phyloP scores from a whole-genome alignment of 2,329 filamentous ascomycete species.

The Colletotrichum eleusines region DNA sequence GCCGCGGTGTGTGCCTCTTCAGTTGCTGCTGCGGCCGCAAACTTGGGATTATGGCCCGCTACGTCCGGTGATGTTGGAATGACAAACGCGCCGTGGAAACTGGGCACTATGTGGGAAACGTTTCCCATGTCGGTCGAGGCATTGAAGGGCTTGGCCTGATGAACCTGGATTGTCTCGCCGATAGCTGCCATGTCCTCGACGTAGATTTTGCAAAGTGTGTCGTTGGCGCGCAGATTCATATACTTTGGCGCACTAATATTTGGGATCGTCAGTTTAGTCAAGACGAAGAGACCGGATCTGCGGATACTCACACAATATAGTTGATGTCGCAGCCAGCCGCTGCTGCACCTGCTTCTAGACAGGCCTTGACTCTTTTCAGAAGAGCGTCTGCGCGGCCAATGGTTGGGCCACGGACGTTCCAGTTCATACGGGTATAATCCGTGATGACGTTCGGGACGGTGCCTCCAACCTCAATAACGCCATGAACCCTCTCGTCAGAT shows the following conservation, averaged over 20 bases:
- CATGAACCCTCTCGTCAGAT: conserved; percentile 53
- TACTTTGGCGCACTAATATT: conserved; percentile 55
- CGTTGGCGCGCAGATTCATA: conserved; percentile 59
- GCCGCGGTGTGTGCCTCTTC: conserved; percentile 55
- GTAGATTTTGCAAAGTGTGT: conserved; percentile 58
- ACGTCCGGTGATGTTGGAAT: conserved; percentile 55
- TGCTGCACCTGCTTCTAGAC: conserved; percentile 51
- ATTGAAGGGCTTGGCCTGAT: conserved; percentile 52
- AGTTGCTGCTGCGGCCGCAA: conserved; percentile 58
- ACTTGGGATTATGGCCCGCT: conserved; percentile 55
- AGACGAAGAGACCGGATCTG: no score
- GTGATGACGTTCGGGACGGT: conserved; percentile 55
- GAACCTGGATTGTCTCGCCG: conserved; percentile 52
- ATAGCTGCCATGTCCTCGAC: conserved; percentile 57
- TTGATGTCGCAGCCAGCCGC: conserved; percentile 53
- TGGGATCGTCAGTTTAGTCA: neutral
- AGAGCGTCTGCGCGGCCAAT: conserved; percentile 47
- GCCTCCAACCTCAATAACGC: conserved; percentile 53
- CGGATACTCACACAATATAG: conserved; percentile 50
- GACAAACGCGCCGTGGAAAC: conserved; percentile 61
- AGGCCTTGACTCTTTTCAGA: conserved; percentile 50
- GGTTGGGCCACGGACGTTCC: conserved; percentile 54
- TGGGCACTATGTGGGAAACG: conserved; percentile 60
- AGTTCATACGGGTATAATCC: conserved; percentile 54
- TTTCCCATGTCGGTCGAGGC: conserved; percentile 66